Base-by-base conservation (phyloP, 2,329 filamentous ascomycete genomes). In the Calonectria naviculata region DNA sequence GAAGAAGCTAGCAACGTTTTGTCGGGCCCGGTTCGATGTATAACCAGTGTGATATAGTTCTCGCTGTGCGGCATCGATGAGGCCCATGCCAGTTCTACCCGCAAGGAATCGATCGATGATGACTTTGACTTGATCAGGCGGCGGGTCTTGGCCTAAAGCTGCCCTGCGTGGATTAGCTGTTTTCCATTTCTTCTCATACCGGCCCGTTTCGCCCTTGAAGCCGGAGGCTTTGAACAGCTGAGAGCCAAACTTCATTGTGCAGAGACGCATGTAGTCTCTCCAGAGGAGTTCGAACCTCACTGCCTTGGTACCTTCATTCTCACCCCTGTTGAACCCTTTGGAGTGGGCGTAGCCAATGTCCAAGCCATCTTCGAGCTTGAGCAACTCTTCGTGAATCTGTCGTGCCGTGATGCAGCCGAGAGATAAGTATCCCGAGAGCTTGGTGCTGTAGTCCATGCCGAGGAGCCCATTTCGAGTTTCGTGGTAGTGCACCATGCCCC, bases 181-280 rank as follows among this genome's bases (percentile, higher is more conserved):
- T 75, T 88, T 89, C 89, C 89, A 91, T 19, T 84, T 83, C 44
- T 84, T 83, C 9, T 81, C 75, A 29, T 84, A 81, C 9, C 84
- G 82, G 4, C 82, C 80, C 12, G 84, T 82, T 15, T 83, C 81
- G 19, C 89, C 88, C 29, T 76, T 73, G 75, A 94, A 94, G 0
- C 94, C 94, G 5, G 87, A 85, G 2, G 92, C 81, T 15, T 85
- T 83, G 79, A 94, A 96, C 5, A 96, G 87, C 26, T 88, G 89
- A 19, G 81, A 78, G 0, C 89, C 89, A 72, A 93, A 95, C 76
- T 95, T 95, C 36, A 88, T 87, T 7, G 90, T 92, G 78, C 92
- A 94, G 0, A 96, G 87, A 1, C 93, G 88, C 92, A 96, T 95
- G 78, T 95, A 96, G 77, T 96, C 94, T 46, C 94, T 86, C 93